These are phyloP conservation scores for Dactylellina leptospora DNA, from an alignment of 2,329 filamentous ascomycete genomes.

Conservation along the genomic window DNA sequence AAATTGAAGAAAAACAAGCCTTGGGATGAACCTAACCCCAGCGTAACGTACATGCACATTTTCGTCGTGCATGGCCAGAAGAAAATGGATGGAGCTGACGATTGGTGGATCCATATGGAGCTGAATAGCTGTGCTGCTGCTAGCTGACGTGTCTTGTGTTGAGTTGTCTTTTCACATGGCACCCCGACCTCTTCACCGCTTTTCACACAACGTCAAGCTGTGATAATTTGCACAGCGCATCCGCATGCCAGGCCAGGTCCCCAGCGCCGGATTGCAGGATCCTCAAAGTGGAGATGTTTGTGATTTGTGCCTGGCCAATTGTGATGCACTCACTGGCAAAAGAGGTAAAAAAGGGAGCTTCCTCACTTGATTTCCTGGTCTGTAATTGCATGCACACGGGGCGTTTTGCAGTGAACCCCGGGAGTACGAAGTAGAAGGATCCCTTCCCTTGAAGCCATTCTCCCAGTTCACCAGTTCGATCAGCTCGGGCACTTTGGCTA, in stretches of 20 bases:
- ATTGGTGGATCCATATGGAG: constrained; percentile 9
- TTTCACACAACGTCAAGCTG: too few relatives aligned
- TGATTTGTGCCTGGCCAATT: background rate
- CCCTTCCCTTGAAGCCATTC: background rate
- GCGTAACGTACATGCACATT: constrained; percentile 33
- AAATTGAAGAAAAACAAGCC: background rate
- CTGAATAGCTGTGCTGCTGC: background rate
- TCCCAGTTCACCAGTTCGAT: constrained; percentile 12
- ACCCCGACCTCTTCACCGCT: constrained; percentile 19
- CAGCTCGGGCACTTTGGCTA: constrained; percentile 45
- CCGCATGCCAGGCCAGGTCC: constrained; percentile 36
- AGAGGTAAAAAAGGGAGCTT: constrained; percentile 10
- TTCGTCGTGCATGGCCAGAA: constrained; percentile 28
- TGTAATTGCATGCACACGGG: background rate
- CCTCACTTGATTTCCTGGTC: background rate
- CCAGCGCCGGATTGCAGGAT: constrained; percentile 1
- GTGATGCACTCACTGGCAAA: background rate
- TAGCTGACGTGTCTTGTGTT: constrained; percentile 37
- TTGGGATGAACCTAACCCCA: background rate
- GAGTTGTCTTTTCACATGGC: constrained; percentile 39
- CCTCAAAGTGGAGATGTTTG: background rate
- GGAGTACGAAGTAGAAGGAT: constrained; percentile 16
- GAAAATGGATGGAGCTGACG: background rate
- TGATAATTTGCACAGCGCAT: constrained; percentile 17
- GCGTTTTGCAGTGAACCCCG: constrained; percentile 41